Base-by-base conservation (phyloP, 495 filamentous ascomycete species). In the Podospora sp. region DNA sequence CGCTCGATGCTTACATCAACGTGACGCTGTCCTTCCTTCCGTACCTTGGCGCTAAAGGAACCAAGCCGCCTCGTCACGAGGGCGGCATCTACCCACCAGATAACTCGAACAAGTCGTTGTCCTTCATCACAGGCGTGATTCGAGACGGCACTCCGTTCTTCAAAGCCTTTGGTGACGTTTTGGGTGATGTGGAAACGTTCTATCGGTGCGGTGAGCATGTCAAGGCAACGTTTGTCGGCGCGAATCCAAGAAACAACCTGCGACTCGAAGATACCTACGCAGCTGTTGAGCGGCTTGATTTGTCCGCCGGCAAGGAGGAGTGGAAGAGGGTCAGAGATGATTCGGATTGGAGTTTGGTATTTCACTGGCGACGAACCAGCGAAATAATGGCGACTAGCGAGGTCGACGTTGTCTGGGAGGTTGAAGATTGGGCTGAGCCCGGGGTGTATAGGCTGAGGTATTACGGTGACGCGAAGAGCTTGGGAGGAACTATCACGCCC, bases 171-270 rank as follows among this genome's bases (percentile, higher is more conserved):
- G 94, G 94, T n/a, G 83, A 91, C 22, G 85, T 96, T 5, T 71
- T 88, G 51, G 79, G 76, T 6, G 90, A 93, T 63, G 86, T 87
- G 5, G 72, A 78, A 6, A 65, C 69, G 35, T 62, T 74, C 16
- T 95, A 92, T 66, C 64, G 73, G 3, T 80, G 78, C 11, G 89
- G 91, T 9, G 81, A 84, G 27, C 73, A 71, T 24, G 86, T 93
- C 61, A 85, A 75, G 8, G 90, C 80, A 0, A 87, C 78, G 0
- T 97, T 99, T 76, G 87, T 95, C 16, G 95, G 91, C 50, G 93
- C 94, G 2, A 97, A 97, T 68, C 94, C 94, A 21, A 83, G 94
- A 40, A 97, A 99, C 71, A 88, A 96, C 66, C 84, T 97, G 33
- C 86, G 87, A 22, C 85, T 91, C 14, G 94, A 91, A 71, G 86